Conservation (phyloP, 2,329 filamentous ascomycete genomes). For the Colletotrichum sp. region DNA sequence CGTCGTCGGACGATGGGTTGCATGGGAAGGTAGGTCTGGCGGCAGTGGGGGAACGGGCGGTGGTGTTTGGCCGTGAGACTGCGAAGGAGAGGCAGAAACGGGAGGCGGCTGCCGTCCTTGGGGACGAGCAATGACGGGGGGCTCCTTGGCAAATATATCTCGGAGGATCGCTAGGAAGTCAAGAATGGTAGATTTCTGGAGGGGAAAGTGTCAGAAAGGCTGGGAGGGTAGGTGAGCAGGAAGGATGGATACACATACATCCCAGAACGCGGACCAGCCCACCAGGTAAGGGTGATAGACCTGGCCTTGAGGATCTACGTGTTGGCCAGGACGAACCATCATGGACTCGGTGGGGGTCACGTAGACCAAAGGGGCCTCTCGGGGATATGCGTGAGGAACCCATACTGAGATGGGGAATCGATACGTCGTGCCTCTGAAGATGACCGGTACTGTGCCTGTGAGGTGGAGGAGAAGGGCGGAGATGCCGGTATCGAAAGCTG, state of each 20-base stretch:
- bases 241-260: constrained; percentile 65
- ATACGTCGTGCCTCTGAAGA: constrained; percentile 88
- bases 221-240: neutral
- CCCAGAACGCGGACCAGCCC: constrained; percentile 87
- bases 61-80: constrained; percentile 47
- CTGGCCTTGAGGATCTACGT: constrained; percentile 91
- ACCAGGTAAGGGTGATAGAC: constrained; percentile 96
- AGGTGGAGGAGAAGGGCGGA: constrained; percentile 88
- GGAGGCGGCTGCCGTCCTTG: constrained; percentile 48
- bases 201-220: constrained; percentile 15
- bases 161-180: constrained; percentile 84
- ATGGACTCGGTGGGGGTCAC: constrained; percentile 89
- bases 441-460: constrained; percentile 86
- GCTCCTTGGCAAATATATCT: constrained; percentile 92
- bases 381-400: constrained; percentile 90
- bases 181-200: constrained; percentile 78
- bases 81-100: constrained; percentile 33
- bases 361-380: constrained; percentile 84
- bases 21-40: constrained; percentile 60
- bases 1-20: constrained; percentile 32
- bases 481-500: constrained; percentile 87
- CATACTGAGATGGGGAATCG: constrained; percentile 92
- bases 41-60: constrained; percentile 77
- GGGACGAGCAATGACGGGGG: constrained; percentile 82
- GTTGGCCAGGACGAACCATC: constrained; percentile 88